A percentile compares a stretch with the other conserved stretches of the same genome.
phyloP scores from a whole-genome alignment of 345 rosid species.

The Theobroma cacao region DNA sequence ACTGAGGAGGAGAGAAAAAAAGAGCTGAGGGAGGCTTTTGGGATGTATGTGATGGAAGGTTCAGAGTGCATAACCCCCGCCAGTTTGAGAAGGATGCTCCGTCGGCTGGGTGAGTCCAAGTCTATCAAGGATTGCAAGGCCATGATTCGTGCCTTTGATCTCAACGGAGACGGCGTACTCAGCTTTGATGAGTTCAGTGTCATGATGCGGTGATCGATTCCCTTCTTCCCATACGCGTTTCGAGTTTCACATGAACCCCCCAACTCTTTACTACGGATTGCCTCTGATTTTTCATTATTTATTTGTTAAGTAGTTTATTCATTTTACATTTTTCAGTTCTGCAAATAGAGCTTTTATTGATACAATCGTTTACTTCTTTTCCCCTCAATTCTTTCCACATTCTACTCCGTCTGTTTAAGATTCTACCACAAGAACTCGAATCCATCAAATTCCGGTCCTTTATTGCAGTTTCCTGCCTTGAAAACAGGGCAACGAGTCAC shows the following conservation, averaged over 20 bases:
- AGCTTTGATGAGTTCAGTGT: conserved; percentile 47
- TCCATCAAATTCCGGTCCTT: no score
- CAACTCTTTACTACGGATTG: not conserved
- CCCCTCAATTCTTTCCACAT: no score
- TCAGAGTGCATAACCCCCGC: conserved; percentile 38
- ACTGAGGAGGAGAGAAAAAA: conserved; percentile 34
- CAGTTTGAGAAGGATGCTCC: conserved; percentile 43
- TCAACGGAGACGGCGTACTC: conserved; percentile 53
- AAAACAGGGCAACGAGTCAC: no score
- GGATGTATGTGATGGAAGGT: conserved; percentile 40
- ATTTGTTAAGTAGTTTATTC: not conserved
- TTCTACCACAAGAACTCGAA: no score
- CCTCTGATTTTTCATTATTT: not conserved
- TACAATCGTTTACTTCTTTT: no score
- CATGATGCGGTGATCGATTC: conserved; percentile 42
- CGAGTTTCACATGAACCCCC: not conserved
- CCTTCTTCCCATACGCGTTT: not conserved
- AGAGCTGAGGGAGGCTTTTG: conserved; percentile 42
- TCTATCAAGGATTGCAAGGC: conserved; percentile 42
- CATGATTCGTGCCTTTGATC: conserved; percentile 50
- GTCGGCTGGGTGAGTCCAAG: conserved; percentile 38
- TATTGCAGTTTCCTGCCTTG: no score
- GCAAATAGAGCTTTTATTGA: not conserved
- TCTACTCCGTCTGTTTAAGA: no score
- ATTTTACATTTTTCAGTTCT: not conserved